phyloP scores from a whole-genome alignment of 2,329 filamentous ascomycete species.

The Emergomyces orientalis region DNA sequence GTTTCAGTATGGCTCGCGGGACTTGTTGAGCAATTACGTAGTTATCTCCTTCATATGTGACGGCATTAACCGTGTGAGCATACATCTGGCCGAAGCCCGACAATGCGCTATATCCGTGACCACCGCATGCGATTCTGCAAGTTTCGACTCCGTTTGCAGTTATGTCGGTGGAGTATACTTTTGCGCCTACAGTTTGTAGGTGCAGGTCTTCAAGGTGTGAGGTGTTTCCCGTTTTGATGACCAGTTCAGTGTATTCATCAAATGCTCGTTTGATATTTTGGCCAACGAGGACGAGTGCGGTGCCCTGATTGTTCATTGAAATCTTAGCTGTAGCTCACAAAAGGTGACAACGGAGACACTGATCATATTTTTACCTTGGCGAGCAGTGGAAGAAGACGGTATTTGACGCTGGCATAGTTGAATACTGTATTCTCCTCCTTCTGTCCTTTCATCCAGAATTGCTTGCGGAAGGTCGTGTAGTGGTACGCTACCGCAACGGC shows the following conservation, averaged over 20 bases:
- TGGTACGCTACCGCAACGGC: slow-evolving; percentile 29
- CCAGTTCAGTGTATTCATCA: slow-evolving; percentile 16
- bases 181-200: slow-evolving; percentile 19
- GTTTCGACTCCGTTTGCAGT: slow-evolving; percentile 18
- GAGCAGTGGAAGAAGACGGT: slow-evolving; percentile 18
- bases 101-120: slow-evolving; percentile 31
- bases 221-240: slow-evolving; percentile 18
- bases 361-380: slow-evolving; percentile 12
- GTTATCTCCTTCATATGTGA: slow-evolving; percentile 35
- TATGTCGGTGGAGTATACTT: slow-evolving; percentile 19
- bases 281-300: slow-evolving; percentile 17
- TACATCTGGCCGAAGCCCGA: slow-evolving; percentile 27
- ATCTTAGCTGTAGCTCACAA: neutral
- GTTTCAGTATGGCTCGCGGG: slow-evolving; percentile 19
- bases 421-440: slow-evolving; percentile 17
- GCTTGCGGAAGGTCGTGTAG: slow-evolving; percentile 19
- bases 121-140: slow-evolving; percentile 25
- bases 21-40: slow-evolving; percentile 36
- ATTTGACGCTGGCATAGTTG: slow-evolving; percentile 19
- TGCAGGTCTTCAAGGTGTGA: slow-evolving; percentile 20
- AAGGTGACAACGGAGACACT: neutral
- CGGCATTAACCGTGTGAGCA: slow-evolving; percentile 19
- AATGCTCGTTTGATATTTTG: slow-evolving; percentile 19
- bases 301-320: slow-evolving; percentile 7
- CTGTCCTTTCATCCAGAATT: slow-evolving; percentile 14